Evolutionary conservation across 1,139 yeast species (phyloP), one percentile per base, ranked within the genome.

Genomic region (Petasospora rhodanensis): DNA sequence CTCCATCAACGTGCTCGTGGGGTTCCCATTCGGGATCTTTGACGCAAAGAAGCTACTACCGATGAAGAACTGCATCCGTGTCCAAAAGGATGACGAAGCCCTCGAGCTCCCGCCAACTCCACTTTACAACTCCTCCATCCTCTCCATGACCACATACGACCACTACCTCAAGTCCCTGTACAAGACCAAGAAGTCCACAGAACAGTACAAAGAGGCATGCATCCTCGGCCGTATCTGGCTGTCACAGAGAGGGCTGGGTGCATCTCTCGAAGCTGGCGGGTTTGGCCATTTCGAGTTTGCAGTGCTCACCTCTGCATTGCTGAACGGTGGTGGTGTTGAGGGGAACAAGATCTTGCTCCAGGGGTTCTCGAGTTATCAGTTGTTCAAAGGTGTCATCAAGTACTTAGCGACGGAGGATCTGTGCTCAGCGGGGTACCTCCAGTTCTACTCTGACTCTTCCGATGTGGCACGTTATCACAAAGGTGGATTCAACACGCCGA

Each of bases 271-370:
- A 23, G 65, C 70, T 31, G 70, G 72, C 20, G 97, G 97, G 0
- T 89, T 91, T 57, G 97, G 97, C 12, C 85, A 82, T 48, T 86
- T 86, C 56, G 97, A 91, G 61, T 87, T 87, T 60, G 79, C 91
- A 17, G 64, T 81, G 28, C 59, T 89, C 31, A 75, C 86, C 79
- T 79, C 95, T 27, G 82, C 87, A 2, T 64, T 91, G 38, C 64
- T 91, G 26, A 77, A 79, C 45, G 96, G 96, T 47, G 96, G 96
- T 48, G 93, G 94, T 32, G 58, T 66, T 9, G 71, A 69, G 45
- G 89, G 93, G 14, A 80, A 80, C 50, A 80, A 78, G 50, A 79
- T 86, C 20, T 65, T 91, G 38, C 59, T 87, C 28, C 80, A 79
- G 47, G 98, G 97, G 2, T 89, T 83, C 56, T 85, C 96, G 4